Evolutionary conservation across 2,329 filamentous ascomycete species (phyloP), one percentile per base, ranked within the genome.

Genomic region (Calonectria fujianensis): DNA sequence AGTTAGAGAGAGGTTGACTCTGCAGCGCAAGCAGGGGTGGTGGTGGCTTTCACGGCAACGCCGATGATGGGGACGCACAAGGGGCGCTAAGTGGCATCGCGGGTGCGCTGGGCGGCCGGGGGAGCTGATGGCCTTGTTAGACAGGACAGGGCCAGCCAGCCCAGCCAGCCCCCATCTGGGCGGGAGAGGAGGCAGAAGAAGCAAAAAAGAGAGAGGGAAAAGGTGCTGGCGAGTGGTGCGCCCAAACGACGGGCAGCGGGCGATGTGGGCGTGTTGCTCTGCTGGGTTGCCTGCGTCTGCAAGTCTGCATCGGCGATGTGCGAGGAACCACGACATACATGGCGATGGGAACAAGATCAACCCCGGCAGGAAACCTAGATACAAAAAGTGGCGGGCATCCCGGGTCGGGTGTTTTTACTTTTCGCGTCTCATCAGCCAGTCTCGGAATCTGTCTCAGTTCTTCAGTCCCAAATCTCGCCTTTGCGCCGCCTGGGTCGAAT

Each of bases 21-120:
- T 63, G 68, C 45, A 69, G 63, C 41, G 45, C 54, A 39, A 65
- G 45, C 20, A 29, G 70, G 63, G 54, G 45, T 4, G 48, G 70
- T 73, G 70, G 70, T 59, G 51, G 72, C 61, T 35, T 63, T 74
- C 72, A 74, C 72, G 72, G 72, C 63, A 64, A 64, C 69, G 72
- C 72, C 72, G 72, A 74, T 68, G 41, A 70, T 66, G 72, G 72
- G 61, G 65, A 63, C 70, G 35, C 35, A 70, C 72, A 73, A 65
- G 59, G 61, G 72, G 51, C 72, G 72, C 67, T 70, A 74, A 67
- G 59, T 54, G 72, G 51, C 41, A 70, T 41, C 45, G 32, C 45
- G 63, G 54, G 74, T 63, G 41, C 76, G 77, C 76, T 79, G 75
- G 74, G 75, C 75, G 75, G 76, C 77, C 74, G 76, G 76, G 76